Conservation (phyloP, 2,329 filamentous ascomycete genomes). For the Penicillium brasilianum region DNA sequence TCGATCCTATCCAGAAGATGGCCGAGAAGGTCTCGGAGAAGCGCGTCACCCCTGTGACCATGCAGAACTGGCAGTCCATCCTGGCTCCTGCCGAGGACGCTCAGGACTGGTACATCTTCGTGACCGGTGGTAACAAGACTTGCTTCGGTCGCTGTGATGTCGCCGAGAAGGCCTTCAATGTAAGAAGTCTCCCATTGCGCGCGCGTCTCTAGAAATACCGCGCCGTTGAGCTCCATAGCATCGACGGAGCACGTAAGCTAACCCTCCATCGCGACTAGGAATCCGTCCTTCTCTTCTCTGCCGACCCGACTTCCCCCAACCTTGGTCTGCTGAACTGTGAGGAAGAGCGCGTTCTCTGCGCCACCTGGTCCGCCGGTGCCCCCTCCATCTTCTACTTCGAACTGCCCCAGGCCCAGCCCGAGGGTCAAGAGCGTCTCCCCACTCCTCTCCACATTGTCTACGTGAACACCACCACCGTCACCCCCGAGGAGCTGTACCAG, state of each 20-base stretch:
- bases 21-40: conserved; percentile 56
- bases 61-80: conserved; percentile 62
- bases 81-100: conserved; percentile 50
- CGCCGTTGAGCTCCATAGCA: background rate
- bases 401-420: conserved; percentile 56
- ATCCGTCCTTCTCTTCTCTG: conserved; percentile 59
- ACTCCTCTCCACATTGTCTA: conserved; percentile 59
- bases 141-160: conserved; percentile 64
- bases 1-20: conserved; percentile 45
- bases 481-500: conserved; percentile 60
- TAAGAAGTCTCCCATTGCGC: conserved; percentile 28
- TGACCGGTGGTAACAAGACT: conserved; percentile 68
- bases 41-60: conserved; percentile 58
- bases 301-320: conserved; percentile 59
- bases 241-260: conserved; percentile 4
- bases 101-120: conserved; percentile 64
- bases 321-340: conserved; percentile 67
- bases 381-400: conserved; percentile 64
- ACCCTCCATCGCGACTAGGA: conserved; percentile 45
- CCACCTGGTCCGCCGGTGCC: conserved; percentile 62
- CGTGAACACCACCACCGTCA: conserved; percentile 64
- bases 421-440: conserved; percentile 58
- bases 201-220: background rate
- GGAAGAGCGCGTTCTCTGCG: conserved; percentile 62
- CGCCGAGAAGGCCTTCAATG: conserved; percentile 59